Conservation (phyloP, 257 asterid species). For the Eucommia ulmoides region DNA sequence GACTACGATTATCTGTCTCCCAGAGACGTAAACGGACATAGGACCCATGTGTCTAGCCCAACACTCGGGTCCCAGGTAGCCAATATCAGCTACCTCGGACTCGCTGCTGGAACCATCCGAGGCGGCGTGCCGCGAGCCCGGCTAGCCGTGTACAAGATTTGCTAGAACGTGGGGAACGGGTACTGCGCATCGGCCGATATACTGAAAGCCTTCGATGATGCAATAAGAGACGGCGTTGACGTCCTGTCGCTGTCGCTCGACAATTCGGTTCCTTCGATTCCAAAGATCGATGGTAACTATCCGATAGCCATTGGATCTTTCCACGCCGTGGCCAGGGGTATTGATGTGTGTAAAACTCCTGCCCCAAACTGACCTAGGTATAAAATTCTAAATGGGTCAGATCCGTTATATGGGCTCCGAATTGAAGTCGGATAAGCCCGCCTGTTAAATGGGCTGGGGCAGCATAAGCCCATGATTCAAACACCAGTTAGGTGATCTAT, state of each 20-base stretch:
- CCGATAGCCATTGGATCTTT: background rate
- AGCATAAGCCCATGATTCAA: no score
- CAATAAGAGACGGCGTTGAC: background rate
- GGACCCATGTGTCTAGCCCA: background rate
- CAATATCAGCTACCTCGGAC: background rate
- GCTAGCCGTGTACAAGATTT: background rate
- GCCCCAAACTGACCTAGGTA: no score
- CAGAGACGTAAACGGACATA: background rate
- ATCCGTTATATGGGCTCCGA: no score
- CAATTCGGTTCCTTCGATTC: background rate
- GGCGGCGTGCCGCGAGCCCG: background rate
- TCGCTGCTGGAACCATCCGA: background rate
- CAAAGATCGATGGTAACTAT: background rate
- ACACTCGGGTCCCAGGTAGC: background rate
- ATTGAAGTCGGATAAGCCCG: no score
- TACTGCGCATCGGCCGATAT: background rate
- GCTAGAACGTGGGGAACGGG: background rate
- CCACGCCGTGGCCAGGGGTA: slow-evolving; percentile 2
- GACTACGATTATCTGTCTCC: background rate
- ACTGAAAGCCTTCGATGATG: background rate
- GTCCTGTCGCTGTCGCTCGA: background rate
- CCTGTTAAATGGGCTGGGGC: no score
- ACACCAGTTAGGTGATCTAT: no score
- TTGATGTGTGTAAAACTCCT: no score
- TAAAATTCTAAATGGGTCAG: no score